Evolutionary conservation across 1,284 basidiomycete genomes (phyloP).

Genomic region (Trichosporon faecale): DNA sequence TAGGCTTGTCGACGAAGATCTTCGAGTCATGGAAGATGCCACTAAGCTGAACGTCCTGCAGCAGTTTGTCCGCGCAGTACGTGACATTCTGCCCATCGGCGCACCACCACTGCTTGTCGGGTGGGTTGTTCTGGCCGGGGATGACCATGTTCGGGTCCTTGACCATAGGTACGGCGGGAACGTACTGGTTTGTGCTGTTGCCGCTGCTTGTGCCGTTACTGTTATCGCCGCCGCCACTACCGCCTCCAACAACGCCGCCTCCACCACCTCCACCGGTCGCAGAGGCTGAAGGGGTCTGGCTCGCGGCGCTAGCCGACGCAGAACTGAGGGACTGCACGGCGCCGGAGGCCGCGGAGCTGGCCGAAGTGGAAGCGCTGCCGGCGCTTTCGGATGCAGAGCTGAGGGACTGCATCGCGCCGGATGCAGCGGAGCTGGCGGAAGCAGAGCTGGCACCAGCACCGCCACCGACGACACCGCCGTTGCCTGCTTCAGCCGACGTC

Average conservation of each 20-base stretch:
- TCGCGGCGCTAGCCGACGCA: neutral
- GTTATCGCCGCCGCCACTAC: neutral
- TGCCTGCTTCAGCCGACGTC: neutral
- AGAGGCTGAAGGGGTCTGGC: neutral
- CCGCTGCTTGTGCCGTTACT: neutral
- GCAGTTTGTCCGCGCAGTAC: slow-evolving; percentile 72
- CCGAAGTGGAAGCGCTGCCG: neutral
- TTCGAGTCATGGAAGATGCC: slow-evolving; percentile 75
- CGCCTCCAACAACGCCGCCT: neutral
- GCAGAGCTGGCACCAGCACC: neutral
- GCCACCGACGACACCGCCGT: neutral
- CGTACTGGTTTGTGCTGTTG: neutral
- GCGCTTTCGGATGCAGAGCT: neutral
- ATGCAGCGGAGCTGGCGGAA: neutral
- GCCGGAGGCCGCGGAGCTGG: neutral
- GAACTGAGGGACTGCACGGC: neutral
- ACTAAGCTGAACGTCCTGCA: slow-evolving; percentile 81
- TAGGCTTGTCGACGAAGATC: slow-evolving; percentile 80
- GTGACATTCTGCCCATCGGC: slow-evolving; percentile 59
- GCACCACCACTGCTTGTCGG: slow-evolving; percentile 61
- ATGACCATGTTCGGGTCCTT: slow-evolving; percentile 50
- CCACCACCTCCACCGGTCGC: neutral
- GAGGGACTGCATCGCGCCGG: neutral
- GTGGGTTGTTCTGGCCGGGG: slow-evolving; percentile 66
- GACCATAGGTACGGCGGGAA: neutral